Percentiles rank a stretch among this genome's conserved stretches.
Conservation (phyloP, 2,329 filamentous ascomycete genomes). For the Fusarium sp. region DNA sequence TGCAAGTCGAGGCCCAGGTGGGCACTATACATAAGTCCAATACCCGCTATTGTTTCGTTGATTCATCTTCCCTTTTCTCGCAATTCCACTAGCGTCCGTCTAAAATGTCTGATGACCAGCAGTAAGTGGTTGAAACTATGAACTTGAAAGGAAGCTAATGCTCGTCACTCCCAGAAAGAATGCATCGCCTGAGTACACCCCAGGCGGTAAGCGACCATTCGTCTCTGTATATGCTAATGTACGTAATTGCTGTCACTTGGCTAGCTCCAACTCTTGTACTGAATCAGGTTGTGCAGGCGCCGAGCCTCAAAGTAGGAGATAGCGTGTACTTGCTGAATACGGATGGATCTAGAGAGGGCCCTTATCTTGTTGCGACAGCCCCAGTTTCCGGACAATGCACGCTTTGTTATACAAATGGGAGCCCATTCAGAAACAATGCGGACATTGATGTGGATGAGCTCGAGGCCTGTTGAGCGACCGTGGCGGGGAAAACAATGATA, state of each 20-base stretch:
- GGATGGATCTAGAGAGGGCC: not conserved
- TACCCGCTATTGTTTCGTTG: not conserved
- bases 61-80: not conserved
- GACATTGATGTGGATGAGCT: not conserved
- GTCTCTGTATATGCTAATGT: not conserved
- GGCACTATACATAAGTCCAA: not conserved
- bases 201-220: not conserved
- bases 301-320: not conserved
- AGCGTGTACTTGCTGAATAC: not conserved
- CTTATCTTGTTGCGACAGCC: not conserved
- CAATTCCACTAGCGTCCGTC: not conserved
- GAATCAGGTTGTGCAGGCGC: not conserved
- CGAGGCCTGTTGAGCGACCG: not conserved
- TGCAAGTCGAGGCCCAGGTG: not conserved
- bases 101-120: not conserved
- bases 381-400: not conserved
- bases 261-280: not conserved
- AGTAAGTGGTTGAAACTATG: not conserved
- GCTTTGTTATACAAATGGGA: not conserved
- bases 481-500: not conserved
- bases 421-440: not conserved
- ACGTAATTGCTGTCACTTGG: not conserved
- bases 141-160: not conserved
- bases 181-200: not conserved
- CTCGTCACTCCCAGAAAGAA: not conserved